A percentile compares a stretch with the other conserved stretches of the same genome.
Conservation (phyloP, 768 basidiomycete genomes). For the Pleurotus sapidus region DNA sequence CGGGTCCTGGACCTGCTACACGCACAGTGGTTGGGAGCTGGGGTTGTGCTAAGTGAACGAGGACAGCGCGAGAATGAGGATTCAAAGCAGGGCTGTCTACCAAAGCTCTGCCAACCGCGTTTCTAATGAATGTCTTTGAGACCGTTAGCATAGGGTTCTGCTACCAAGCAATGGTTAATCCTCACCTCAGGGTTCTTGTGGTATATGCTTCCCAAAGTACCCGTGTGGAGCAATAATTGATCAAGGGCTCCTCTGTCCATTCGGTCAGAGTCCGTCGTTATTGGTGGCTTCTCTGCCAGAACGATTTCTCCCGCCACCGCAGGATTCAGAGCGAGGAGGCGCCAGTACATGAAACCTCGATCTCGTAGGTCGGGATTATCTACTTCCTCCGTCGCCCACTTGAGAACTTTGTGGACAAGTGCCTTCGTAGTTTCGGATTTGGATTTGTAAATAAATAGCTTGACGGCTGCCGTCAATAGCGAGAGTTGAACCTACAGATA, state of each 20-base stretch:
- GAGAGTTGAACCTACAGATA: slow-evolving; percentile 84
- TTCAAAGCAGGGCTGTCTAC: slow-evolving; percentile 90
- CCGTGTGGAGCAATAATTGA: slow-evolving; percentile 91
- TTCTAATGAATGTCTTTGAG: slow-evolving; percentile 86
- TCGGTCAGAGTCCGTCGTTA: slow-evolving; percentile 96
- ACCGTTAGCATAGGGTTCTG: background rate
- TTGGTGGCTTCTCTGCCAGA: slow-evolving; percentile 89
- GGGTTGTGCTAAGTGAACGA: slow-evolving; percentile 58
- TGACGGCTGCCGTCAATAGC: slow-evolving; percentile 90
- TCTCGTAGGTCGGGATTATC: slow-evolving; percentile 98
- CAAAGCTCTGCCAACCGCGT: slow-evolving; percentile 79
- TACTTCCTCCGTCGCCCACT: slow-evolving; percentile 96
- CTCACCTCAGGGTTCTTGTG: slow-evolving; percentile 93
- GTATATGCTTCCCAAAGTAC: slow-evolving; percentile 92
- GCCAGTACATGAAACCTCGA: slow-evolving; percentile 99
- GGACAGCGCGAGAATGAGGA: slow-evolving; percentile 67
- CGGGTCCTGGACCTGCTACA: slow-evolving; percentile 63
- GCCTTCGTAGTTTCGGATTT: slow-evolving; percentile 82
- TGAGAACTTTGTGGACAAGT: slow-evolving; percentile 91
- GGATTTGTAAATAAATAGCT: slow-evolving; percentile 90
- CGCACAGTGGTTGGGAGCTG: slow-evolving; percentile 46
- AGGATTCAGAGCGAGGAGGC: slow-evolving; percentile 91
- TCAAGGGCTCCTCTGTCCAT: slow-evolving; percentile 98
- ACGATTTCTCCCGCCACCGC: slow-evolving; percentile 87
- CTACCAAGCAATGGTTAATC: background rate